Base-by-base conservation (phyloP, 1,284 basidiomycete genomes). In the Flammula alnicola region DNA sequence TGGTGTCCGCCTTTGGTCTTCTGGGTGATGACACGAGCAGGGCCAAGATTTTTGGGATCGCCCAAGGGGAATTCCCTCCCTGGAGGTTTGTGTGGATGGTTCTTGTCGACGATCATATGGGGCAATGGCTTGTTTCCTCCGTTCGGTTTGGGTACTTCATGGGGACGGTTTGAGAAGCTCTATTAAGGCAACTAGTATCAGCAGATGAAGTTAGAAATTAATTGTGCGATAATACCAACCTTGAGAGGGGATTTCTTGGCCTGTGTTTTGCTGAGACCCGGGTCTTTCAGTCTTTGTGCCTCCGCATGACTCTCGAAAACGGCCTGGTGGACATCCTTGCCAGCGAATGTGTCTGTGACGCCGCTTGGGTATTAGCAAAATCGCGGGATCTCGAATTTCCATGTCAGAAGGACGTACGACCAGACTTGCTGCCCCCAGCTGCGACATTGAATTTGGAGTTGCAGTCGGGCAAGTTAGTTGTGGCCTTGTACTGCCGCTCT, bases 201-300 rank as follows among this genome's bases (percentile, higher is more conserved):
- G 16, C 16, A 5, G 14, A 20, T 5, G 8, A 19, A 5, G 31
- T 7, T 5, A 2, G 17, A 39, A 11, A 20, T 22, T 2, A 22
- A 22, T 6, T 22, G 10, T 22, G 10, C 4, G 8, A n/a, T n/a
- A n/a, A n/a, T n/a, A n/a, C n/a, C 31, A 9, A 45, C 44, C 47
- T 49, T 49, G 11, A 49, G 19, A 31, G 39, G 47, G 6, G 47
- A 49, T 11, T 42, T 42, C 39, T 49, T 49, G 8, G 14, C 17
- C 16, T 49, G 47, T 1, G 20, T 49, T 8, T 42, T 42, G 14
- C 39, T 43, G 9, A 35, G n/a, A n/a, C n/a, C n/a, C n/a, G n/a
- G n/a, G 11, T 20, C 19, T n/a, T 43, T 33, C 3, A 32, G 14
- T 9, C 39, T n/a, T 12, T 33, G n/a, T 9, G 20, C 26, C 16